Conservation (phyloP, 805 yeast genomes). For the Clavispora santaluciae region DNA sequence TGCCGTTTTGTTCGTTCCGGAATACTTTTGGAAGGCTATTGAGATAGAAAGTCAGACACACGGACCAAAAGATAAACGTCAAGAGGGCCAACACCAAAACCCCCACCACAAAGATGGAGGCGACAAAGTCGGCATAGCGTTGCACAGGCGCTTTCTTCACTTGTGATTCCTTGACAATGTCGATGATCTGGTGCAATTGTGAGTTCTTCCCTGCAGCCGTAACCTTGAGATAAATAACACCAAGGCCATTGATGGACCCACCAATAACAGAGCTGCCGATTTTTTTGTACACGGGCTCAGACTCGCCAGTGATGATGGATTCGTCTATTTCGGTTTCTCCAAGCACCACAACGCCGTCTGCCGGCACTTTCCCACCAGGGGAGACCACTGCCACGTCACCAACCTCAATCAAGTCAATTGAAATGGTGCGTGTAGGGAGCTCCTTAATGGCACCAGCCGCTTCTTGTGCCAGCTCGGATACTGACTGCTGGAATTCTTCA, state of each 20-base stretch:
- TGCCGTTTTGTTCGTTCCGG: constrained; percentile 44
- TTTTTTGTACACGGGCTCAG: constrained; percentile 64
- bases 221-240: constrained; percentile 64
- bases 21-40: constrained; percentile 45
- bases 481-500: constrained; percentile 16
- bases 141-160: constrained; percentile 87
- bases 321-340: constrained; percentile 88
- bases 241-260: constrained; percentile 84
- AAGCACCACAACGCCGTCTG: constrained; percentile 76
- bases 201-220: constrained; percentile 76
- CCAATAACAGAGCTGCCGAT: constrained; percentile 69
- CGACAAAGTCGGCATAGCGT: constrained; percentile 77
- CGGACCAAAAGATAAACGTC: constrained; percentile 51
- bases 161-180: constrained; percentile 85
- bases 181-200: constrained; percentile 80
- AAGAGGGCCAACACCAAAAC: constrained; percentile 56
- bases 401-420: constrained; percentile 71
- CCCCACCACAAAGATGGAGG: constrained; percentile 79
- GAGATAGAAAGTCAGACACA: constrained; percentile 23
- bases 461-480: constrained; percentile 2
- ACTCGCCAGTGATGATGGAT: constrained; percentile 88
- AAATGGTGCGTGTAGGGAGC: constrained; percentile 44
- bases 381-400: constrained; percentile 71
- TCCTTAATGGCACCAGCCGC: constrained; percentile 14
- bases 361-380: constrained; percentile 87